These are phyloP conservation scores for Diaporthe citri DNA, from an alignment of 2,329 filamentous ascomycete species.

Conservation along the genomic window DNA sequence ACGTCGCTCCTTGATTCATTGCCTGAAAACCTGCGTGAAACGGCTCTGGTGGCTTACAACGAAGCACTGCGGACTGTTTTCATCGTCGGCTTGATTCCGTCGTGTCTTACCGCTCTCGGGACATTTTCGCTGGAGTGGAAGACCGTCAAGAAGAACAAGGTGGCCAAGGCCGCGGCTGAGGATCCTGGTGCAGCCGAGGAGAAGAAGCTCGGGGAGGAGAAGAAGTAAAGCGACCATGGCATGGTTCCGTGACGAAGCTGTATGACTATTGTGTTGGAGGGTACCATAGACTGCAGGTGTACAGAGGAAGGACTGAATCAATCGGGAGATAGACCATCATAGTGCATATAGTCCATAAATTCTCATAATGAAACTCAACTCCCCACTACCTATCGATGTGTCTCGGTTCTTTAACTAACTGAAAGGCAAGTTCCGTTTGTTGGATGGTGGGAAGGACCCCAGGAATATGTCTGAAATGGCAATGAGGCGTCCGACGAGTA, in stretches of 20 bases:
- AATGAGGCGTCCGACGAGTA: too few relatives aligned
- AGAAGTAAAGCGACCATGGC: not conserved
- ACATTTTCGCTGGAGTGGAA: constrained; percentile 69
- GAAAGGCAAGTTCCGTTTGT: too few relatives aligned
- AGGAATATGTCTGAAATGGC: too few relatives aligned
- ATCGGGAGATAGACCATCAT: too few relatives aligned
- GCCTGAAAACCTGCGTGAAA: constrained; percentile 55
- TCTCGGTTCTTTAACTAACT: too few relatives aligned
- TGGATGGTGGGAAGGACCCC: too few relatives aligned
- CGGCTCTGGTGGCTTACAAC: constrained; percentile 70
- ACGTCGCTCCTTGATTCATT: constrained; percentile 67
- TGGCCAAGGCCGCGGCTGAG: not conserved
- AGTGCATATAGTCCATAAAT: too few relatives aligned
- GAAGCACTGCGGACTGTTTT: constrained; percentile 65
- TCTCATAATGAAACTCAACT: too few relatives aligned
- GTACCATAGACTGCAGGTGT: too few relatives aligned
- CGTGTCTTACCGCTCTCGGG: constrained; percentile 61
- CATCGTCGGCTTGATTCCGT: not conserved
- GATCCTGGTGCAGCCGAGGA: not conserved
- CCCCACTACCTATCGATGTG: too few relatives aligned
- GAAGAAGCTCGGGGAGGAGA: not conserved
- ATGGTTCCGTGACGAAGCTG: not conserved
- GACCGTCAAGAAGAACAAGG: constrained; percentile 44
- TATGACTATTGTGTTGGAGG: not conserved
- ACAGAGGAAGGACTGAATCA: too few relatives aligned